A percentile compares a stretch with the other conserved stretches of the same genome.
These are phyloP conservation scores for Emmonsiellopsis sp. DNA, from an alignment of 2,329 filamentous ascomycete species.

Conservation along the genomic window DNA sequence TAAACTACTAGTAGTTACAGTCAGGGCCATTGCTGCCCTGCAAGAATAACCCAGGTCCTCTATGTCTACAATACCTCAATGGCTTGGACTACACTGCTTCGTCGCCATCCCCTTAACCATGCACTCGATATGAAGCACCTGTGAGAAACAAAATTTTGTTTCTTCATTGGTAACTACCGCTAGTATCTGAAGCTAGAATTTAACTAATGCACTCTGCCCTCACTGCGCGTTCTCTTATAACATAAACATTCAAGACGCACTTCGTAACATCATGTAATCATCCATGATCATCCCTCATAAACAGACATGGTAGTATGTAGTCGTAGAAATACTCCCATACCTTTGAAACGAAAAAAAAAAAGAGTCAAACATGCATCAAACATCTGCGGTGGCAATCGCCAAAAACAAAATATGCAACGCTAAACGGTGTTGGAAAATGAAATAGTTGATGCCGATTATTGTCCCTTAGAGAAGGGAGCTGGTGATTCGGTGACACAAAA, in stretches of 20 bases:
- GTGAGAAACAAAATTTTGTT: no score
- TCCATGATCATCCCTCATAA: background rate
- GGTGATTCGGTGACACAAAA: background rate
- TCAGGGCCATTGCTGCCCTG: no score
- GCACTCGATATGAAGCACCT: no score
- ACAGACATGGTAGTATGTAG: slow-evolving; percentile 2
- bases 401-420: background rate
- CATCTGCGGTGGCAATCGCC: background rate
- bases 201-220: no score
- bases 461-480: background rate
- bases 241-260: background rate
- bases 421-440: background rate
- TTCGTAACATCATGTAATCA: slow-evolving; percentile 3
- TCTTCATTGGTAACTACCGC: no score
- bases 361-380: background rate
- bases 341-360: background rate
- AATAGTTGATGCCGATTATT: background rate
- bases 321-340: background rate
- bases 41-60: no score
- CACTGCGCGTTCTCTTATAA: background rate
- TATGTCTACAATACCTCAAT: no score
- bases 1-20: no score
- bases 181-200: no score
- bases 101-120: no score
- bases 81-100: no score